Evolutionary conservation across 2,329 filamentous ascomycete genomes (phyloP).

Genomic region (Helotiales sp.): DNA sequence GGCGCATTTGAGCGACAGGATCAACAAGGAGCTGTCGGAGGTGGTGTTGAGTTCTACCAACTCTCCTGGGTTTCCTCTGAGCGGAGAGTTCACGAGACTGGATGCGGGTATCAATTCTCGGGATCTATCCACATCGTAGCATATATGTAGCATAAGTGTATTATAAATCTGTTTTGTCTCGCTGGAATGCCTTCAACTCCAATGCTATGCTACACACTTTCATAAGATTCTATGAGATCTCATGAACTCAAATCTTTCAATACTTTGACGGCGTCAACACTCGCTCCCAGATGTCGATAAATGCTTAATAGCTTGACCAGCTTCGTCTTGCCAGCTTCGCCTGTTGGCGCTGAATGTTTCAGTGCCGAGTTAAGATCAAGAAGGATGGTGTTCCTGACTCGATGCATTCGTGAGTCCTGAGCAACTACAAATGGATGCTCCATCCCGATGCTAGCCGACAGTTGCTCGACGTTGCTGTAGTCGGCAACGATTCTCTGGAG

Average conservation of each 20-base stretch:
- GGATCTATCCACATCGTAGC: conserved; percentile 48
- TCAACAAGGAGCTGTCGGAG: conserved; percentile 72
- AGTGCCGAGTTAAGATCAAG: conserved; percentile 65
- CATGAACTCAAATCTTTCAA: conserved; percentile 32
- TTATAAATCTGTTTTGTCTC: conserved; percentile 34
- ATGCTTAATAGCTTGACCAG: conserved; percentile 57
- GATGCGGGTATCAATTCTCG: conserved; percentile 56
- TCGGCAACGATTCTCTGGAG: conserved; percentile 57
- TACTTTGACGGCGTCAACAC: conserved; percentile 57
- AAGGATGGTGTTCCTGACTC: conserved; percentile 61
- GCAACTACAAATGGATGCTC: conserved; percentile 63
- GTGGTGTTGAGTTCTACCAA: conserved; percentile 84
- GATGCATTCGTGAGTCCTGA: conserved; percentile 55
- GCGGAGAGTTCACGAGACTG: conserved; percentile 69
- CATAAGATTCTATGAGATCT: conserved; percentile 15
- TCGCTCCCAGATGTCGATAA: conserved; percentile 62
- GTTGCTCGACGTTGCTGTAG: conserved; percentile 54
- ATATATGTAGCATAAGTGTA: conserved; percentile 40
- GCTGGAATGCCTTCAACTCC: conserved; percentile 41
- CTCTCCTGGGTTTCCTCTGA: conserved; percentile 83
- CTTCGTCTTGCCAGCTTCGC: conserved; percentile 40
- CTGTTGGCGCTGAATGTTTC: conserved; percentile 51
- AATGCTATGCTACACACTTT: conserved; percentile 42
- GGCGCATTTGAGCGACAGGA: conserved; percentile 59
- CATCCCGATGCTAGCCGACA: conserved; percentile 50